These are phyloP conservation scores for Ramaria rubella DNA, from an alignment of 768 basidiomycete genomes.

Conservation along the genomic window DNA sequence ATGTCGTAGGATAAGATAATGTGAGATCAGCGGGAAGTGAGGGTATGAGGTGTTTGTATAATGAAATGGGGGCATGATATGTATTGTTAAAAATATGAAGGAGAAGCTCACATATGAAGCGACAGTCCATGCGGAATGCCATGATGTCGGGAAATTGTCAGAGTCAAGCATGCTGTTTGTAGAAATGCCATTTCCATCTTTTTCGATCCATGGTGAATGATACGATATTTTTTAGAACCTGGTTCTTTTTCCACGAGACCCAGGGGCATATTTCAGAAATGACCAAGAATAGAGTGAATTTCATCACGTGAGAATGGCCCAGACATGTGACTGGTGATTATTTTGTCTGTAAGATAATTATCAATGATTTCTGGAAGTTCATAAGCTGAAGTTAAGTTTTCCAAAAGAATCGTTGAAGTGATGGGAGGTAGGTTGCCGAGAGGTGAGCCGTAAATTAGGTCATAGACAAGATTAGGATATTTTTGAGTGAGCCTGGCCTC, in stretches of 20 bases:
- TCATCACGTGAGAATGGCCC: constrained; percentile 10
- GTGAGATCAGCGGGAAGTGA: no score
- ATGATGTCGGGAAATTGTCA: constrained; percentile 9
- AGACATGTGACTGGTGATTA: background rate
- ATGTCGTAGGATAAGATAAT: no score
- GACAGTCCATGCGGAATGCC: constrained; percentile 4
- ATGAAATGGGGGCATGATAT: background rate
- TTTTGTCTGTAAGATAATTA: constrained; percentile 2
- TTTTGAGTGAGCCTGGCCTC: background rate
- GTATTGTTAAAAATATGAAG: background rate
- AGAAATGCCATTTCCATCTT: background rate
- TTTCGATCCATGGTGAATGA: constrained; percentile 16
- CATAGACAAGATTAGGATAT: background rate
- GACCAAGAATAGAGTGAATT: background rate
- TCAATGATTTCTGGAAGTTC: constrained; percentile 14
- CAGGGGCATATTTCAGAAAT: background rate
- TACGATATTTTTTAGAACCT: constrained; percentile 16
- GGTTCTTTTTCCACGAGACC: background rate
- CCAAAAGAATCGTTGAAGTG: constrained; percentile 2
- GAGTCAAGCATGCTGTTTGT: constrained; percentile 6
- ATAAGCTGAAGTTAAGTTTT: constrained; percentile 20
- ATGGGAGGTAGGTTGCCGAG: constrained; percentile 7
- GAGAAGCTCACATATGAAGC: background rate
- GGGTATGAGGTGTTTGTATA: background rate
- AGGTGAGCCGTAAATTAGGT: background rate